A percentile compares a stretch with the other conserved stretches of the same genome.
Evolutionary conservation across 345 rosid species (phyloP).

Genomic region (Ricinus communis): DNA sequence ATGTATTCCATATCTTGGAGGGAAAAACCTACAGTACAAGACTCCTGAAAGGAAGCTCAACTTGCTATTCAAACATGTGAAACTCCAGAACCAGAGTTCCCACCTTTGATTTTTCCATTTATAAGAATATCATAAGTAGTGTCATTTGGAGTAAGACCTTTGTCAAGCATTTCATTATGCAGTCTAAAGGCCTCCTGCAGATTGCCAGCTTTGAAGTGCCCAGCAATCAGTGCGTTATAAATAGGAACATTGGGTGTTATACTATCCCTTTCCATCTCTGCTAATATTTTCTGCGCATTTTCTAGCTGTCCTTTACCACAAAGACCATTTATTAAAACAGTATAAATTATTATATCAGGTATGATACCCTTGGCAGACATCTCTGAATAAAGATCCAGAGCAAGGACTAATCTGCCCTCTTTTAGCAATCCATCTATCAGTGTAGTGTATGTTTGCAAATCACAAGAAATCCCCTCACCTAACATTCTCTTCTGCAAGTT

Average conservation of each 20-base stretch:
- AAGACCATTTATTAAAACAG: conserved; percentile 60
- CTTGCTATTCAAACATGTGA: not conserved
- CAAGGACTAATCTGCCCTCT: conserved; percentile 54
- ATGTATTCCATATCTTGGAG: not conserved
- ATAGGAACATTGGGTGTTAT: conserved; percentile 58
- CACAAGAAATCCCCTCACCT: conserved; percentile 51
- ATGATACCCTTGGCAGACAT: conserved; percentile 59
- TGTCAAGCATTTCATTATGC: conserved; percentile 85
- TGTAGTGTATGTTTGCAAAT: conserved; percentile 61
- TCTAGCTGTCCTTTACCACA: conserved; percentile 53
- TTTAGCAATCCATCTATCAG: conserved; percentile 67
- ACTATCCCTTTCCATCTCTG: conserved; percentile 58
- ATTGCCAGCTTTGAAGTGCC: conserved; percentile 66
- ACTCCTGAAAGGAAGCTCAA: not conserved
- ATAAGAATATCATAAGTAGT: conserved; percentile 67
- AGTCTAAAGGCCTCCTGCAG: conserved; percentile 66
- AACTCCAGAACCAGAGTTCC: not conserved
- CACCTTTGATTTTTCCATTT: conserved; percentile 39
- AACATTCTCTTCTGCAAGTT: conserved; percentile 59
- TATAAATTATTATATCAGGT: conserved; percentile 50
- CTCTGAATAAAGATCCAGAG: conserved; percentile 61
- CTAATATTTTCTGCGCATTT: conserved; percentile 55
- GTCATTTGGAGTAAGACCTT: conserved; percentile 66
- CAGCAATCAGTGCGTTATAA: conserved; percentile 64
- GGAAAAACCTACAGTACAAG: not conserved